Percentiles rank a stretch among this genome's conserved stretches.
Evolutionary conservation across 1,284 basidiomycete species (phyloP).

Genomic region (Irpex lacteus): DNA sequence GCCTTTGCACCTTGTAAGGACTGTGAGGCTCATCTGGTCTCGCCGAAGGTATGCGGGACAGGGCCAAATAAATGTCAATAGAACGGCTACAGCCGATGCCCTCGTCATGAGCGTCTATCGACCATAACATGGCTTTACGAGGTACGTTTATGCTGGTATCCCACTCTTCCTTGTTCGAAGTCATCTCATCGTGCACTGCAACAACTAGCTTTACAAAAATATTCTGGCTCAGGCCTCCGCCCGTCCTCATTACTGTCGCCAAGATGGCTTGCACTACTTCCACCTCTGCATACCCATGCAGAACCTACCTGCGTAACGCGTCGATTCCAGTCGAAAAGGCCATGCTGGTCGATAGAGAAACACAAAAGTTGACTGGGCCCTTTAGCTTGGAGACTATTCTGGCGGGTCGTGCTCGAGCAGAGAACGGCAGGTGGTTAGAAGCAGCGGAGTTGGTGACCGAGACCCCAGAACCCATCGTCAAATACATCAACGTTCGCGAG

Average conservation of each 20-base stretch:
- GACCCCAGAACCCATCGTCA: constrained; percentile 39
- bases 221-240: neutral
- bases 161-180: neutral
- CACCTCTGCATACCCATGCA: neutral
- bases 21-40: neutral
- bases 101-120: neutral
- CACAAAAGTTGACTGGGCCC: constrained; percentile 37
- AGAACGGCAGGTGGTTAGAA: neutral
- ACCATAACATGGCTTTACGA: neutral
- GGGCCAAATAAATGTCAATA: neutral
- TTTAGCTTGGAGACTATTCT: constrained; percentile 38
- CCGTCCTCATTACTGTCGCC: neutral
- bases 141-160: neutral
- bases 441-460: constrained; percentile 31
- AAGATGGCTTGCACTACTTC: neutral
- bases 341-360: constrained; percentile 22
- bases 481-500: constrained; percentile 48
- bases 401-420: constrained; percentile 7
- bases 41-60: neutral
- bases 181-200: neutral
- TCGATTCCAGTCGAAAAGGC: neutral
- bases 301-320: neutral
- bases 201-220: neutral
- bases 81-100: neutral
- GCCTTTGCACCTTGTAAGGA: neutral